Evolutionary conservation across 2,329 filamentous ascomycete species (phyloP).

Genomic region (Nothophaeocryptopus gaeumannii): DNA sequence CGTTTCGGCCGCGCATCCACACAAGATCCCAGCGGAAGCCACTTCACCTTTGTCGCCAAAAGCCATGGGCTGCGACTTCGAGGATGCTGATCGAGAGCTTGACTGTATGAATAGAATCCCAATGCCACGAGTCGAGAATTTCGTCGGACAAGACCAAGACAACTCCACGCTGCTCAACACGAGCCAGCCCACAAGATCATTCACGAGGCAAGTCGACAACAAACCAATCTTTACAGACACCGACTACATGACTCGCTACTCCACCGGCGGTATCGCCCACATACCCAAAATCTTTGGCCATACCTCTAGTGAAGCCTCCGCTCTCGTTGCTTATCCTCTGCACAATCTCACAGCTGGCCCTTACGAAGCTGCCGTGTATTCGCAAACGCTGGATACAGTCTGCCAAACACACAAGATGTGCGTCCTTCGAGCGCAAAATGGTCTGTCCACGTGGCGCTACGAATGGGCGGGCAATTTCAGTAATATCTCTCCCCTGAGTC

Average conservation of each 20-base stretch:
- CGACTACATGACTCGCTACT: conserved; percentile 32
- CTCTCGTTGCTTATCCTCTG: conserved; percentile 29
- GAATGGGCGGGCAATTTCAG: conserved; percentile 33
- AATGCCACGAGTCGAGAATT: background rate
- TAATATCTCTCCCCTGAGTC: conserved; percentile 8
- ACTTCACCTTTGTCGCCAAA: conserved; percentile 24
- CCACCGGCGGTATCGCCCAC: conserved; percentile 30
- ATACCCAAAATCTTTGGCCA: conserved; percentile 37
- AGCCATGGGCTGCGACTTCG: conserved; percentile 34
- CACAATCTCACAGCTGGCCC: conserved; percentile 8
- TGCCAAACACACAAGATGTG: background rate
- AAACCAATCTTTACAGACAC: conserved; percentile 25
- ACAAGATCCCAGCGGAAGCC: conserved; percentile 42
- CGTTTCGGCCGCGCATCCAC: background rate
- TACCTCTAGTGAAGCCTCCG: conserved; percentile 31
- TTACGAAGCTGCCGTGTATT: conserved; percentile 21
- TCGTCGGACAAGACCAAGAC: conserved; percentile 1
- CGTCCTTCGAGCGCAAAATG: conserved; percentile 25
- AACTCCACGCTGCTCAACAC: background rate
- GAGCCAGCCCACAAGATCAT: conserved; percentile 23
- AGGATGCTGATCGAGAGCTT: conserved; percentile 31
- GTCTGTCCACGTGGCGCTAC: conserved; percentile 37
- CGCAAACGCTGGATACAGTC: conserved; percentile 21
- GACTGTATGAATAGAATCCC: conserved; percentile 38
- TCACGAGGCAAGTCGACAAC: conserved; percentile 23